Percentiles rank a stretch among this genome's conserved stretches.
phyloP scores from a whole-genome alignment of 305 asterid species.

The Ajuga reptans region DNA sequence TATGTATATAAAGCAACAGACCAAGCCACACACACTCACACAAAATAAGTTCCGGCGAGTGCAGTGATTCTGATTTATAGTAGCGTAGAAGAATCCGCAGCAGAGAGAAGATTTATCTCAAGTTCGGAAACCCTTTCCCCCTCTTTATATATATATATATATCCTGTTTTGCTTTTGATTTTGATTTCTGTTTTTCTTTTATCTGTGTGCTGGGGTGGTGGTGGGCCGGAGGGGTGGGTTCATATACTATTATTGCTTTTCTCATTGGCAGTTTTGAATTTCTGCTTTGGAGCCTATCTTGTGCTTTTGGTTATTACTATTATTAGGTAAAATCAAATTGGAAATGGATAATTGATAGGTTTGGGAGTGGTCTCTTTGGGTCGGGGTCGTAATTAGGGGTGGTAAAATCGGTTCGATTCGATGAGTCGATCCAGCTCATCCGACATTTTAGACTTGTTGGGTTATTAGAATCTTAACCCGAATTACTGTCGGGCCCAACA shows the following conservation, averaged over 20 bases:
- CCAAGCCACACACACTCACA: not conserved
- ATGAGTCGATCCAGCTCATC: too few species aligned
- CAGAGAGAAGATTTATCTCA: conserved; percentile 22
- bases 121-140: conserved; percentile 33
- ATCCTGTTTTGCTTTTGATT: conserved; percentile 12
- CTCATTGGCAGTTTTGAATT: conserved; percentile 15
- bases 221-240: not conserved
- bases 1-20: not conserved
- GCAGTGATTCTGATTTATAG: not conserved
- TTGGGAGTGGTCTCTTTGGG: too few species aligned
- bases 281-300: not conserved
- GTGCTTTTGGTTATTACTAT: not conserved
- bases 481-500: too few species aligned
- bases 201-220: not conserved
- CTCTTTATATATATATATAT: not conserved
- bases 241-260: conserved; percentile 17
- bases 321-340: too few species aligned
- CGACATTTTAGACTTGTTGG: too few species aligned
- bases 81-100: conserved; percentile 18
- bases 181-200: not conserved
- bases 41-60: conserved; percentile 17
- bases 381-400: too few species aligned
- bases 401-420: too few species aligned
- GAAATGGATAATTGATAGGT: too few species aligned
- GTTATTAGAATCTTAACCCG: too few species aligned